Evolutionary conservation across 257 asterid genomes (phyloP), one percentile per base, ranked within the genome.

Genomic region (Ajuga chamaepitys): DNA sequence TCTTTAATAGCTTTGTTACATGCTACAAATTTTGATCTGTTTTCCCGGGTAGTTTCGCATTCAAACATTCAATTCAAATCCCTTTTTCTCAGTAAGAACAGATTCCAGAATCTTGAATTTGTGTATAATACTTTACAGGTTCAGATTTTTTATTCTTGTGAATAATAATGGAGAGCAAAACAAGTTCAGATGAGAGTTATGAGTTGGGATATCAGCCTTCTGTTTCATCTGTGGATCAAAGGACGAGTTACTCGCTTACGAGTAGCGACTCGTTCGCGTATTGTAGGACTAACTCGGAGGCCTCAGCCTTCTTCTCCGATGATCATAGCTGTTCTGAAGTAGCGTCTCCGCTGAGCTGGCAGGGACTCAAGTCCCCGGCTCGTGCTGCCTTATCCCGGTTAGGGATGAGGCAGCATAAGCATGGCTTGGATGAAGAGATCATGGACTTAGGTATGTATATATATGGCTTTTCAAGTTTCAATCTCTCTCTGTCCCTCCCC

Each of bases 361-460:
- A 71, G 4, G 88, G 87, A 30, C 76, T 84, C 75, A 93, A 89
- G 75, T 89, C 96, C 21, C 97, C 95, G 0, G 85, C 78, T 5
- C 79, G 86, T 25, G 72, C 75, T 4, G 81, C 84, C 4, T 94
- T 89, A 55, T 78, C 96, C 1, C 77, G 84, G 32, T 70, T 93
- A 25, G 89, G 95, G 20, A 83, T 80, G 90, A 85, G 77, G 79
- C 95, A 80, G 77, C 83, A 60, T 22, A 80, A 73, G 72, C 68
- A 58, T 14, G 78, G 75, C 35, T n/a, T 80, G 63, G 91, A 86
- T 55, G 86, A 81, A 4, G 85, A 78, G 62, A 62, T 74, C n/a
- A 69, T 67, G 61, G 95, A 90, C 72, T 78, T 85, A 75, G 98
- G 98, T 83, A 34, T 30, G 37, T 8, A n/a, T n/a, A n/a, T n/a